Evolutionary conservation across 371 early-diverging fungal genomes (phyloP), one percentile per base, ranked within the genome.

Genomic region (Mucor mucedo): DNA sequence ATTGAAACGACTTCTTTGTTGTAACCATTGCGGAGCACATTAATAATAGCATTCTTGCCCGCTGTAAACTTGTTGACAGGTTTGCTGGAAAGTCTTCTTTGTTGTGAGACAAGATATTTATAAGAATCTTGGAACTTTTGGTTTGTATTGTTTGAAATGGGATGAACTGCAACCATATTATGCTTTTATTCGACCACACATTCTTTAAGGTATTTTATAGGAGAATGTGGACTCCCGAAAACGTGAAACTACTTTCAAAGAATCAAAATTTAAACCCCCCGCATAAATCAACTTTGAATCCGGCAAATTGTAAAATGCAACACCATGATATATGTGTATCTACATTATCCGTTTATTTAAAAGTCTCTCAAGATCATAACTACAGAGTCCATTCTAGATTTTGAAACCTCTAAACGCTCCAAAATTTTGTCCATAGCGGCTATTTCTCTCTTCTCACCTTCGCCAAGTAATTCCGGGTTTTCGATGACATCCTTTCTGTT

Each of bases 401-500:
- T 86, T 29, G 88, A 82, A 1, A 80, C 78, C 58, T 87, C 86
- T 35, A 94, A 66, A 70, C 77, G 70, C 33, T 84, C 79, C 11
- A 88, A 55, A 6, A 84, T 75, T 2, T 70, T 71, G 5, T 85
- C 69, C 70, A 91, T 77, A 14, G 73, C 63, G 0, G 69, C 78
- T 49, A 89, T 63, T 55, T 86, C 85, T 48, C 70, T 71, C 60
- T 79, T 79, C 54, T 95, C 93, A 2, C 63, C 65, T 30, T 73
- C 86, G 28, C 84, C 77, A 32, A 93, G 76, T 39, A 89, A 68
- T 21, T 75, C 77, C 35, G 76, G 79, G 57, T 90, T 88, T 16
- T 75, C 80, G 52, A 78, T 67, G 11, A 95, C 90, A 70, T 95
- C 95, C 44, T 84, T 75, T 42, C 95, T 88, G 54, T 89, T 80